phyloP scores from a whole-genome alignment of 352 stramenopile species.

The Pythium sp. region DNA sequence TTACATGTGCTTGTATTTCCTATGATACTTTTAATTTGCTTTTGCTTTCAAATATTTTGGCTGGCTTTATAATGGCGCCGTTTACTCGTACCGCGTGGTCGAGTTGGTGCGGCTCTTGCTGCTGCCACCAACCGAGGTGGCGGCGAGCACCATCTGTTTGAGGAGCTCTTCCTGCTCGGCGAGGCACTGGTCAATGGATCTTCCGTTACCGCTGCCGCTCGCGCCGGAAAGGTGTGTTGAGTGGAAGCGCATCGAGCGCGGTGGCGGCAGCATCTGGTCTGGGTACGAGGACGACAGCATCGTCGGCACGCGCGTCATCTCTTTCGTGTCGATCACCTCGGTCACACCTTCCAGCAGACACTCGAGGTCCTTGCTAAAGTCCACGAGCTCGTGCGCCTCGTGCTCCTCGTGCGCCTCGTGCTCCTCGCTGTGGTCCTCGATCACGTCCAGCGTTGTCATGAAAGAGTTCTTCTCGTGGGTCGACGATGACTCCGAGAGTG shows the following conservation, averaged over 20 bases:
- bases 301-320: conserved; percentile 29
- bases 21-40: conserved; percentile 6
- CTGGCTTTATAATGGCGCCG: neutral
- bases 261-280: neutral
- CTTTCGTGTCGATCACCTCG: conserved; percentile 51
- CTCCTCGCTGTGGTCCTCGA: conserved; percentile 36
- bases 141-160: conserved; percentile 22
- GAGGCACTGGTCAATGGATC: conserved; percentile 24
- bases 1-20: neutral
- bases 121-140: neutral
- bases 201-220: neutral
- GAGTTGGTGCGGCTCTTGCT: conserved; percentile 10
- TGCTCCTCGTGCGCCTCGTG: neutral
- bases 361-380: conserved; percentile 26
- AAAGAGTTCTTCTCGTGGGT: conserved; percentile 36
- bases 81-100: neutral
- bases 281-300: neutral
- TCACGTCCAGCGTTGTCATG: conserved; percentile 41
- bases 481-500: conserved; percentile 14
- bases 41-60: neutral
- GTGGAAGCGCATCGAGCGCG: conserved; percentile 1
- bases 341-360: conserved; percentile 24
- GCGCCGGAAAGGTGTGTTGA: neutral
- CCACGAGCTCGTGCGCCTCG: conserved; percentile 21
- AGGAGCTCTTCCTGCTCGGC: conserved; percentile 31